Base-by-base conservation (phyloP, 768 basidiomycete species). In the Candolleomyces aberdarensis region DNA sequence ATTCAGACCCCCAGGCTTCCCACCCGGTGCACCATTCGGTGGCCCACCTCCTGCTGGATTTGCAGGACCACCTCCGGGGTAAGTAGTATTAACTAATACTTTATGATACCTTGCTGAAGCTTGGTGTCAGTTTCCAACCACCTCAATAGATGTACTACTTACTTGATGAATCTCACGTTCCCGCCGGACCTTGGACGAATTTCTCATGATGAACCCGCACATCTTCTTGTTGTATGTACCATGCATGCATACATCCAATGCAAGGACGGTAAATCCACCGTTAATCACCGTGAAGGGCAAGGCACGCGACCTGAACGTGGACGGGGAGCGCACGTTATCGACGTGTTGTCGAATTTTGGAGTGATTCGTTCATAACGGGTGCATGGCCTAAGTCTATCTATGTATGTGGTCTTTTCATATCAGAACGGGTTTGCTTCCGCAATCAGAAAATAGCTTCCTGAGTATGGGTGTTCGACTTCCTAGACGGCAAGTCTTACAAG, bases 31-130 rank as follows among this genome's bases (percentile, higher is more conserved):
- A 83, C 84, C 87, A 14, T 91, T 91, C 76, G 60, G 60, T 50
- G 60, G 60, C n/a, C 83, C 85, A 56, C 89, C 91, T 47, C 91
- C 92, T 49, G 88, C 91, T 56, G 91, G 91, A 11, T 92, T 93
- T 71, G 83, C 78, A 63, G 89, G 87, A 2, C 89, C 91, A 64
- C 92, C 92, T 60, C 91, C 92, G 66, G 92, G 92, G 93, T 95
- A 76, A 73, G 83, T 70, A 36, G 19, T 10, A 26, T 44, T 36
- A 5, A 36, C 17, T 51, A 36, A 46, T 26, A 15, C 14, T 14
- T 57, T 10, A 19, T 47, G n/a, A 61, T 40, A 39, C 10, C 11
- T 20, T 41, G 57, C 22, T 67, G 58, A 68, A 67, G 65, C 65
- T 65, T 66, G 20, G 19, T 57, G 13, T 39, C 64, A 76, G 81